Percentiles rank a stretch among this genome's conserved stretches.
phyloP scores from a whole-genome alignment of 257 asterid genomes.

The Primulina tabacum region DNA sequence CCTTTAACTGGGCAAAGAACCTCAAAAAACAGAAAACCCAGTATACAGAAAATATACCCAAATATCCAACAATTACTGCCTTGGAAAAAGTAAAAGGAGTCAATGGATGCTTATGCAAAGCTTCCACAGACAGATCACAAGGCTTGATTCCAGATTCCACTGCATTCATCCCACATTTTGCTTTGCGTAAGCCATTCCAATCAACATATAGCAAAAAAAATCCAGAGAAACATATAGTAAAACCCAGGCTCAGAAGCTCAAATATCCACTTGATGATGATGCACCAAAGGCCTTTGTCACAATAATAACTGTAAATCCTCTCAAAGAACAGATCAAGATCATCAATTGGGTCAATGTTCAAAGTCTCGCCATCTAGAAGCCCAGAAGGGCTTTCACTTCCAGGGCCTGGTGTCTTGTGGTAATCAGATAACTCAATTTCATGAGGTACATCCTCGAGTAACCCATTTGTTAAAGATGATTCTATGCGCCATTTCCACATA shows the following conservation, averaged over 20 bases:
- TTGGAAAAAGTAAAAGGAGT: constrained; percentile 71
- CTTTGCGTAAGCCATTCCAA: constrained; percentile 93
- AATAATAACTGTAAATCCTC: constrained; percentile 82
- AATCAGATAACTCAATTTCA: constrained; percentile 86
- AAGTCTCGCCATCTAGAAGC: constrained; percentile 76
- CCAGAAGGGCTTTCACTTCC: constrained; percentile 97
- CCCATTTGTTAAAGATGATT: constrained; percentile 64
- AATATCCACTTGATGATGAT: constrained; percentile 81
- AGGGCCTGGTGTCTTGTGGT: constrained; percentile 70
- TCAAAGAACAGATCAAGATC: constrained; percentile 90
- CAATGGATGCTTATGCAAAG: constrained; percentile 83
- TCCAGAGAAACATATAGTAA: constrained; percentile 83
- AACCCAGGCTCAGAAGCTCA: constrained; percentile 85
- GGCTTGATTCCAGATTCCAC: constrained; percentile 96
- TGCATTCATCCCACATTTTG: constrained; percentile 99
- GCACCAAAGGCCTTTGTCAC: constrained; percentile 98
- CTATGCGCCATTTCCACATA: constrained; percentile 56
- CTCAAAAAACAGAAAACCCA: constrained; percentile 76
- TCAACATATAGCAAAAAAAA: constrained; percentile 79
- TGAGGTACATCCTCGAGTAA: constrained; percentile 60
- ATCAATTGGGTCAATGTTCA: constrained; percentile 66
- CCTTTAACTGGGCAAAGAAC: constrained; percentile 86
- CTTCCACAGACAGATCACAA: constrained; percentile 87
- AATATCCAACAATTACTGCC: constrained; percentile 75
- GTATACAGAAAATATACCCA: constrained; percentile 80